These are phyloP conservation scores for Phytopythium oedochilum DNA, from an alignment of 352 stramenopile species.

Conservation along the genomic window DNA sequence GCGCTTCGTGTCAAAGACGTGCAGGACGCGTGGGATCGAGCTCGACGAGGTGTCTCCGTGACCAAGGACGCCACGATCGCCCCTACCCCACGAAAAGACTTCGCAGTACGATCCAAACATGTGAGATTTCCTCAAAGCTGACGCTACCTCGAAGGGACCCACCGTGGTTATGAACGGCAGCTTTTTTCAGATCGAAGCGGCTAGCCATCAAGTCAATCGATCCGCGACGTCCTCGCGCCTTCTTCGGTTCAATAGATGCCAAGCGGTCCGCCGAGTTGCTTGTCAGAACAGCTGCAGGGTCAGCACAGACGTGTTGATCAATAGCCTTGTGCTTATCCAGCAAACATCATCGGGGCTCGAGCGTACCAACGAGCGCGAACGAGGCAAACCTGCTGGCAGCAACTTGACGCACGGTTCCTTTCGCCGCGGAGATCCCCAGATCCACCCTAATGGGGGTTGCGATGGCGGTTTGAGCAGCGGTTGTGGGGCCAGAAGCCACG, in stretches of 20 bases:
- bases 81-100: constrained; percentile 75
- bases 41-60: constrained; percentile 43
- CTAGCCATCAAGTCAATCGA: constrained; percentile 12
- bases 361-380: constrained; percentile 59
- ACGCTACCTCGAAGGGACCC: neutral
- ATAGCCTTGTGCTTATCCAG: neutral
- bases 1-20: constrained; percentile 48
- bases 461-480: neutral
- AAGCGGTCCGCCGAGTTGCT: constrained; percentile 8
- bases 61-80: constrained; percentile 52
- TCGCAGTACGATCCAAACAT: neutral
- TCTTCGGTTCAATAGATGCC: constrained; percentile 7
- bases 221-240: constrained; percentile 7
- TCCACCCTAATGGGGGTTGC: constrained; percentile 30
- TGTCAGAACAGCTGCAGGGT: constrained; percentile 10
- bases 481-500: neutral
- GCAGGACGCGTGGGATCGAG: constrained; percentile 35
- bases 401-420: constrained; percentile 41
- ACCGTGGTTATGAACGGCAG: constrained; percentile 25
- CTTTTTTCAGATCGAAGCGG: constrained; percentile 18
- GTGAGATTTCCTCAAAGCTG: neutral
- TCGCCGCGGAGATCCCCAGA: constrained; percentile 7
- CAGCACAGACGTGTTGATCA: neutral
- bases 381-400: constrained; percentile 61
- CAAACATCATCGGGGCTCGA: neutral